phyloP scores from a whole-genome alignment of 2,329 filamentous ascomycete genomes.

The Aciculosporium take region DNA sequence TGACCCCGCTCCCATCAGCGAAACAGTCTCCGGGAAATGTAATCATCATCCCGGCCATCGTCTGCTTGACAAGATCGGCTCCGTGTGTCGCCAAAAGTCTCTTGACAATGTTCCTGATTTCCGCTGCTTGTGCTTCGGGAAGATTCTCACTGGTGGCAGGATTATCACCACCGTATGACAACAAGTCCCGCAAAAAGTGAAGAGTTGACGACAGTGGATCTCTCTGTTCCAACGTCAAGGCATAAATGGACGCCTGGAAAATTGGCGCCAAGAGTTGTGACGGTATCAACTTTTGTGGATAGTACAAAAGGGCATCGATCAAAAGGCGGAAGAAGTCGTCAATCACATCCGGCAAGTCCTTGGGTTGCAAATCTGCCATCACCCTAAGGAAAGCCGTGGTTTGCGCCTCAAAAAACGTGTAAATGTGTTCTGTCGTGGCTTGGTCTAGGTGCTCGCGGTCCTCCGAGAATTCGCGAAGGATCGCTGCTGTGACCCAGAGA shows the following conservation, averaged over 20 bases:
- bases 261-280: conserved; percentile 70
- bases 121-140: conserved; percentile 45
- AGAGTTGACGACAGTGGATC: conserved; percentile 84
- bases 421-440: conserved; percentile 74
- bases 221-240: conserved; percentile 76
- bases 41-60: conserved; percentile 98
- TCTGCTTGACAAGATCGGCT: conserved; percentile 67
- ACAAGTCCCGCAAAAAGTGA: conserved; percentile 82
- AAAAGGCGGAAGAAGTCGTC: conserved; percentile 94
- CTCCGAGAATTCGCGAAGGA: conserved; percentile 88
- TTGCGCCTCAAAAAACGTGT: conserved; percentile 88
- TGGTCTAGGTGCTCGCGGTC: conserved; percentile 73
- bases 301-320: conserved; percentile 84
- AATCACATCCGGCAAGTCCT: conserved; percentile 69
- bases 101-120: conserved; percentile 61
- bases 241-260: conserved; percentile 74
- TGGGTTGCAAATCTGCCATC: conserved; percentile 65
- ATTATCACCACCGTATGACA: conserved; percentile 74
- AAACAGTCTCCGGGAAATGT: conserved; percentile 94
- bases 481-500: conserved; percentile 93
- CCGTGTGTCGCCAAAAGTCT: conserved; percentile 57
- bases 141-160: conserved; percentile 46
- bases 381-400: conserved; percentile 79
- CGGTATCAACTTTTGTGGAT: conserved; percentile 68
- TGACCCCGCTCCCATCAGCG: conserved; percentile 81